Conservation (phyloP, 73 alveolate species). For the Uronychia binucleata region DNA sequence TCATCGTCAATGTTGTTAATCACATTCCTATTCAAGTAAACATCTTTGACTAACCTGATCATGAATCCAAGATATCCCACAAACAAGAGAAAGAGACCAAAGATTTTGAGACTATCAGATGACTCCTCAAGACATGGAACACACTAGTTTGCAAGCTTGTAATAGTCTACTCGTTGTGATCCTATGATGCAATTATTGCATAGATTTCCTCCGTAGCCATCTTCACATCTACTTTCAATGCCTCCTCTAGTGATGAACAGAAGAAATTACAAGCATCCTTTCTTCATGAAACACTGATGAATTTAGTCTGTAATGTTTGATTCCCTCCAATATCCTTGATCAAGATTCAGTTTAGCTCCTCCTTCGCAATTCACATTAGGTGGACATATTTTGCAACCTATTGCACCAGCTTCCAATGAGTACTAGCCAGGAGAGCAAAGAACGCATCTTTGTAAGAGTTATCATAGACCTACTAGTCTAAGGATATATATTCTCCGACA, state of each 20-base stretch:
- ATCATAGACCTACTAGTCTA: not conserved
- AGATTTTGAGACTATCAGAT: not conserved
- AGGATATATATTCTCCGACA: not conserved
- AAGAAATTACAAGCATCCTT: not conserved
- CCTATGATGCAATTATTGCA: not conserved
- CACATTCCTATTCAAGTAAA: no score
- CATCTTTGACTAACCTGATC: no score
- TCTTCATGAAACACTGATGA: not conserved
- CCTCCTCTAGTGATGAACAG: not conserved
- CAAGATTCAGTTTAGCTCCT: not conserved
- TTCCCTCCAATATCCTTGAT: not conserved
- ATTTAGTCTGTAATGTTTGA: not conserved
- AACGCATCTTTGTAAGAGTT: not conserved
- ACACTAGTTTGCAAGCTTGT: not conserved
- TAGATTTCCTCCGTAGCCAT: not conserved
- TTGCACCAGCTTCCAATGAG: not conserved
- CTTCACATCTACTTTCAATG: not conserved
- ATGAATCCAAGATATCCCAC: not conserved
- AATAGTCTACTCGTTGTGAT: not conserved
- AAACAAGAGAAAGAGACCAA: not conserved
- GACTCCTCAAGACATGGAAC: not conserved
- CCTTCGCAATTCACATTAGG: not conserved
- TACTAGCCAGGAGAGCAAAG: not conserved
- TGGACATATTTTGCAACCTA: not conserved
- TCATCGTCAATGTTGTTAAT: not conserved